These are phyloP conservation scores for Penicillium tannophilum DNA, from an alignment of 495 filamentous ascomycete species.

Conservation along the genomic window DNA sequence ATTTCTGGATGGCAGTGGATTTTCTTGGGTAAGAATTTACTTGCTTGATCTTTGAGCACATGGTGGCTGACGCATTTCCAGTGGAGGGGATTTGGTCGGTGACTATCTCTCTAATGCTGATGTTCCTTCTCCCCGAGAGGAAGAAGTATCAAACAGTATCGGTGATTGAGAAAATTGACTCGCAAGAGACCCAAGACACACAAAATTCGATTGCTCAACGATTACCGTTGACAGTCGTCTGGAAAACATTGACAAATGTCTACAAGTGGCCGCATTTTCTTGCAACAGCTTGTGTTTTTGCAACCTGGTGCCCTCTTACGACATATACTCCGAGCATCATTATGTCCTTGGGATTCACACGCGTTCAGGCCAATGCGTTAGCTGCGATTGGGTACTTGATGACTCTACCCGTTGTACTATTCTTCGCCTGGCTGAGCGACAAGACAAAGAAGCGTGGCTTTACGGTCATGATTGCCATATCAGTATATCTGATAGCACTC, in stretches of 20 bases:
- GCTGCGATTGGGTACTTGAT: constrained; percentile 35
- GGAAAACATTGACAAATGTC: constrained; percentile 25
- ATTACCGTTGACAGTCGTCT: constrained; percentile 17
- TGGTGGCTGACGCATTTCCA: neutral
- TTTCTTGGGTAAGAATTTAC: constrained; percentile 38
- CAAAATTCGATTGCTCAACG: neutral
- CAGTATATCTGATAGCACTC: constrained; percentile 26
- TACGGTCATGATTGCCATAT: constrained; percentile 27
- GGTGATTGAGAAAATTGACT: neutral
- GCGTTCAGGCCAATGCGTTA: constrained; percentile 36
- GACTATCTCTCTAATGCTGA: constrained; percentile 30
- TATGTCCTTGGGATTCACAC: constrained; percentile 34
- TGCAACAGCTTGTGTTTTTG: constrained; percentile 36
- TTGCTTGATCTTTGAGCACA: neutral
- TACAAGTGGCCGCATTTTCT: constrained; percentile 40
- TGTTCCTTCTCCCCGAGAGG: constrained; percentile 39
- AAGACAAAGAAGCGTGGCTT: constrained; percentile 23
- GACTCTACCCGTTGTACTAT: constrained; percentile 33
- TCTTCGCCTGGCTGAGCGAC: constrained; percentile 36
- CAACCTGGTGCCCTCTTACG: constrained; percentile 38
- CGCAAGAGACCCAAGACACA: neutral
- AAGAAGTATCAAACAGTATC: neutral
- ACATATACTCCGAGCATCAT: constrained; percentile 44
- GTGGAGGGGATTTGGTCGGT: constrained; percentile 50
- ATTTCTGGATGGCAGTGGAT: constrained; percentile 62